Conservation (phyloP, 1,284 basidiomycete species). For the Ceratorhiza oryzae-sativae region DNA sequence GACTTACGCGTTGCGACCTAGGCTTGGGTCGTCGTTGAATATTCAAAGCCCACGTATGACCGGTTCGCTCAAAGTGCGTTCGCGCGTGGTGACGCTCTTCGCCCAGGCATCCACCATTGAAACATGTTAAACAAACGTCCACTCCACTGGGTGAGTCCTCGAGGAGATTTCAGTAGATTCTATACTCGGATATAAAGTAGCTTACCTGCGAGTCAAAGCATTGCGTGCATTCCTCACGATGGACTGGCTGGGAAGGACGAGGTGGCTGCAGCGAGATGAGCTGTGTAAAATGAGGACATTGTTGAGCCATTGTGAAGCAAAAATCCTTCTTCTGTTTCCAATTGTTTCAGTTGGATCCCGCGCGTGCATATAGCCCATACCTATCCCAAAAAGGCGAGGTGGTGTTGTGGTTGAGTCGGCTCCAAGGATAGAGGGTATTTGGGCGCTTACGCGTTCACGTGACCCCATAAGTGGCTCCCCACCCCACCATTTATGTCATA, state of each 20-base stretch:
- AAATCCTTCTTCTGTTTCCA: background rate
- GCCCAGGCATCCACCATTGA: conserved; percentile 87
- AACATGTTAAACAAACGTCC: conserved; percentile 91
- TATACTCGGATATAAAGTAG: background rate
- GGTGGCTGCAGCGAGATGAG: conserved; percentile 43
- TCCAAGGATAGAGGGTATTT: conserved; percentile 15
- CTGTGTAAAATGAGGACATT: conserved; percentile 44
- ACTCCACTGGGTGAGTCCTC: conserved; percentile 80
- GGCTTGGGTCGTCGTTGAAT: conserved; percentile 79
- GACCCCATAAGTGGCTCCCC: background rate
- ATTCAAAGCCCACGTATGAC: conserved; percentile 83
- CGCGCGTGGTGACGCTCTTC: conserved; percentile 70
- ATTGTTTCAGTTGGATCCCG: background rate
- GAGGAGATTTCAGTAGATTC: background rate
- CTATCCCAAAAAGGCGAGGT: conserved; percentile 10
- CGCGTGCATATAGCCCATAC: conserved; percentile 2
- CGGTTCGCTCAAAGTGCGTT: conserved; percentile 72
- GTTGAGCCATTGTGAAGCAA: conserved; percentile 24
- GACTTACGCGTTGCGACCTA: conserved; percentile 68
- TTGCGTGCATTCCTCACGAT: conserved; percentile 91
- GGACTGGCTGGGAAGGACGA: conserved; percentile 62
- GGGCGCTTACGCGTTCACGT: conserved; percentile 30
- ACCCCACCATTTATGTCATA: background rate
- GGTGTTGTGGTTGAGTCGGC: background rate
- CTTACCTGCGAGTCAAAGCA: conserved; percentile 93